Evolutionary conservation across 164 flowering plant genomes (phyloP).

Genomic region (Chimonanthus praecox): DNA sequence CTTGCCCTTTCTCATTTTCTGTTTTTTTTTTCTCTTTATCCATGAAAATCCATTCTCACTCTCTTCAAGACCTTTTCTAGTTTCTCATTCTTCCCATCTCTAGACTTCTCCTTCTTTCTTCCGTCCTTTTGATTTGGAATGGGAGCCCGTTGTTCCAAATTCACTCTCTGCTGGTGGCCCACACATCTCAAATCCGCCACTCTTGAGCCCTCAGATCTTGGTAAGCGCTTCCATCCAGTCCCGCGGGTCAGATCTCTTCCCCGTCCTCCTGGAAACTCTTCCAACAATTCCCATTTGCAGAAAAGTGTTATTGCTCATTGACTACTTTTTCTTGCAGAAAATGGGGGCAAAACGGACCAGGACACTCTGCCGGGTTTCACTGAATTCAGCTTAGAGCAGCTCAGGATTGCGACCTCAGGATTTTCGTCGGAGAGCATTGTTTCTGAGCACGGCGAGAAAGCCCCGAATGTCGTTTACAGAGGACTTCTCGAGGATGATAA

Average conservation of each 20-base stretch:
- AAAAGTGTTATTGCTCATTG: background rate
- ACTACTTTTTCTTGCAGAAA: constrained; percentile 32
- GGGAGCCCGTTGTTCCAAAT: constrained; percentile 80
- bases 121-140: constrained; percentile 22
- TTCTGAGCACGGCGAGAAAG: constrained; percentile 93
- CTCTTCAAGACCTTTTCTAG: background rate
- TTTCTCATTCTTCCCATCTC: background rate
- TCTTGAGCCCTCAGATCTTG: constrained; percentile 58
- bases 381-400: constrained; percentile 69
- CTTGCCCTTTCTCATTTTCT: background rate
- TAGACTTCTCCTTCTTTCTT: background rate
- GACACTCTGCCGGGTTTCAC: constrained; percentile 43
- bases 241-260: background rate
- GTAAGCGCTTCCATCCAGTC: constrained; percentile 16
- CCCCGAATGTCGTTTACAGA: constrained; percentile 88
- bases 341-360: constrained; percentile 39
- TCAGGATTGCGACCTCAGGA: constrained; percentile 59
- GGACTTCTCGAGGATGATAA: constrained; percentile 56
- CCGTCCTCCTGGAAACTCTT: background rate
- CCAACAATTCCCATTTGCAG: background rate
- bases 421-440: constrained; percentile 78
- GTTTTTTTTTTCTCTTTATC: background rate
- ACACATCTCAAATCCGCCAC: constrained; percentile 53
- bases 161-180: constrained; percentile 74
- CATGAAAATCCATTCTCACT: background rate